These are phyloP conservation scores for Spathaspora jeffriesii DNA, from an alignment of 1,139 yeast genomes.

Conservation along the genomic window DNA sequence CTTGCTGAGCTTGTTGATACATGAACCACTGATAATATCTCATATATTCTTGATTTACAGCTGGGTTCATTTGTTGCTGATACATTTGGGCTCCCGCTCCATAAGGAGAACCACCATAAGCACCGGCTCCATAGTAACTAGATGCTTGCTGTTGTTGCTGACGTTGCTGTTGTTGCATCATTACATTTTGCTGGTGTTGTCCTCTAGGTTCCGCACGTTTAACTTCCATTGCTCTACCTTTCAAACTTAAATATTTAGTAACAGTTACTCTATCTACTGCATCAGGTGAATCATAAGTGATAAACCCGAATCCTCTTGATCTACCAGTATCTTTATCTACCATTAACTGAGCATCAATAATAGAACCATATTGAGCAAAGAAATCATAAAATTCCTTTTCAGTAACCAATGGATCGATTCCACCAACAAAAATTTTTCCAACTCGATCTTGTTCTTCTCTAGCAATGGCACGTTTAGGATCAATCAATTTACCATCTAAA, in stretches of 20 bases:
- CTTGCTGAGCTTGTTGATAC: conserved; percentile 45
- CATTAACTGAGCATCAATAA: conserved; percentile 97
- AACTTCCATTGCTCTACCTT: conserved; percentile 93
- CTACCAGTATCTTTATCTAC: conserved; percentile 97
- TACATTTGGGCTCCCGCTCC: conserved; percentile 19
- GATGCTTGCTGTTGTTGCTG: conserved; percentile 23
- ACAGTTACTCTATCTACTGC: conserved; percentile 94
- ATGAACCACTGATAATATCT: conserved; percentile 80
- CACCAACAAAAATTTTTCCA: conserved; percentile 98
- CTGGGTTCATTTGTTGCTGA: conserved; percentile 63
- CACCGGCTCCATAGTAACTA: conserved; percentile 27
- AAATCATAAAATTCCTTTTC: conserved; percentile 89
- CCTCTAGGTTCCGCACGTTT: conserved; percentile 97
- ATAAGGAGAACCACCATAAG: conserved; percentile 14
- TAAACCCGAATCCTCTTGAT: conserved; percentile 97
- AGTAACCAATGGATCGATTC: conserved; percentile 94
- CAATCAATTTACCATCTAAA: conserved; percentile 95
- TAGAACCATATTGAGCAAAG: conserved; percentile 88
- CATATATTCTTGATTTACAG: conserved; percentile 86
- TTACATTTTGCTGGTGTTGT: conserved; percentile 44
- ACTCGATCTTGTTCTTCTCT: conserved; percentile 98
- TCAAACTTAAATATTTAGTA: conserved; percentile 77
- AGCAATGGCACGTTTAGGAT: conserved; percentile 97
- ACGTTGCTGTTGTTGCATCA: conserved; percentile 40
- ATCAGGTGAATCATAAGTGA: conserved; percentile 93